These are phyloP conservation scores for Schrenkiella parvula DNA, from an alignment of 345 rosid species.

Conservation along the genomic window DNA sequence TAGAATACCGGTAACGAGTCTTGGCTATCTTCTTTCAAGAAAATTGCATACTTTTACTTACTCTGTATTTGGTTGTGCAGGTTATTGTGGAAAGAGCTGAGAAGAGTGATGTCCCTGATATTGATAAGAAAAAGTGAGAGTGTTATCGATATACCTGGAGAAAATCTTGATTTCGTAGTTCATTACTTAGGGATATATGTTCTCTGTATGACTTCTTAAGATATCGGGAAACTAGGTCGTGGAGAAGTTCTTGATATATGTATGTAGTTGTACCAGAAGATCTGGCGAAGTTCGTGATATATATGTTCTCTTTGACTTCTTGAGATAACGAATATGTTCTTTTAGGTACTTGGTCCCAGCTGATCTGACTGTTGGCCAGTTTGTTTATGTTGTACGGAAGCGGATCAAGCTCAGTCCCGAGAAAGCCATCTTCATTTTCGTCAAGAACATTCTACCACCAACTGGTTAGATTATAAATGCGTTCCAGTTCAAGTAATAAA, in stretches of 20 bases:
- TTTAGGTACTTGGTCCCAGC: slow-evolving; percentile 56
- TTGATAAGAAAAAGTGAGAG: slow-evolving; percentile 84
- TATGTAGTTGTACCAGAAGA: too few relatives aligned
- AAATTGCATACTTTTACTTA: background rate
- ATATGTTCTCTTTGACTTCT: background rate
- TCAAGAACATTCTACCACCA: slow-evolving; percentile 51
- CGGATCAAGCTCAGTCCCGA: slow-evolving; percentile 58
- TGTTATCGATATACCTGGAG: too few relatives aligned
- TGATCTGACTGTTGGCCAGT: slow-evolving; percentile 61
- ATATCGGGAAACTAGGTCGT: background rate
- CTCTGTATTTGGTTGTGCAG: slow-evolving; percentile 23
- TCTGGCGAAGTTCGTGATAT: too few relatives aligned
- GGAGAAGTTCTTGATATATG: background rate
- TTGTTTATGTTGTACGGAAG: slow-evolving; percentile 59
- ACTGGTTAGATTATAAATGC: slow-evolving; percentile 33
- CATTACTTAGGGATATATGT: background rate
- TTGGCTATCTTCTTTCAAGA: background rate
- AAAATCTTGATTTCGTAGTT: background rate
- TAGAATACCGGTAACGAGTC: slow-evolving; percentile 74
- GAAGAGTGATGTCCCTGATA: slow-evolving; percentile 92
- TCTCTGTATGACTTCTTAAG: background rate
- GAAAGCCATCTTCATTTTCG: slow-evolving; percentile 57
- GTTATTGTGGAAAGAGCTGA: slow-evolving; percentile 96
- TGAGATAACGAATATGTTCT: background rate
- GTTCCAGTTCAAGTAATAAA: background rate